Base-by-base conservation (phyloP, 345 rosid species). In the Eutrema heterophyllum region DNA sequence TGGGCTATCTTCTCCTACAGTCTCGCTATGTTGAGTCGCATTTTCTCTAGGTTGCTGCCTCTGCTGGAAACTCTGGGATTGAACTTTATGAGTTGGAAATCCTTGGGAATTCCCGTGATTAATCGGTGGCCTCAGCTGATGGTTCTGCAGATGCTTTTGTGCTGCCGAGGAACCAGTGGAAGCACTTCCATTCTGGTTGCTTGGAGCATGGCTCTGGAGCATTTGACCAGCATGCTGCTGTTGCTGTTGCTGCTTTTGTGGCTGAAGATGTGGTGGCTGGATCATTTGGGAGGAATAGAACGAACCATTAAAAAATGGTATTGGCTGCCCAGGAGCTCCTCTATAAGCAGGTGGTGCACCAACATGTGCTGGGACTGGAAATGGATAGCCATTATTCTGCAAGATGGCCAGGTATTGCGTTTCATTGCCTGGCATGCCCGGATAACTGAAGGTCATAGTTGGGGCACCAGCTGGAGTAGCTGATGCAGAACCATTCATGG, bases 201-300 rank as follows among this genome's bases (percentile, higher is more conserved):
- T 77, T 12, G 72, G 51, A 65, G 72, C 33, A 81, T 85, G 96
- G 70, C 85, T 83, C 62, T 83, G 93, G 44, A 88, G 90, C 70
- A 77, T 72, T 79, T 84, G 97, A 60, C 85, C 89, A 5, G 86
- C 71, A 61, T 75, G 95, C 27, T 72, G 85, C 30, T 80, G 83
- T 24, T 73, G 93, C 4, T 74, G 84, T 30, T 83, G 78, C 58
- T 77, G 96, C 14, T 80, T 78, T 27, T 85, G 96, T 64, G 84
- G 90, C 52, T 82, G 94, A 72, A 81, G 96, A 73, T 88, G 88
- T 68, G 83, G 93, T 2, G 97, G 78, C 58, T 89, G 95, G 33
- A 89, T 80, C 91, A 96, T 92, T 72, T 88, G 99, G 32, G 99
- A 86, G 51, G 99, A 67, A 82, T 90, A 96, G 82, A 92, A 92